Percentiles rank a stretch among this genome's conserved stretches.
Evolutionary conservation across 129 eudicot genomes (phyloP).

Genomic region (Lonicera japonica): DNA sequence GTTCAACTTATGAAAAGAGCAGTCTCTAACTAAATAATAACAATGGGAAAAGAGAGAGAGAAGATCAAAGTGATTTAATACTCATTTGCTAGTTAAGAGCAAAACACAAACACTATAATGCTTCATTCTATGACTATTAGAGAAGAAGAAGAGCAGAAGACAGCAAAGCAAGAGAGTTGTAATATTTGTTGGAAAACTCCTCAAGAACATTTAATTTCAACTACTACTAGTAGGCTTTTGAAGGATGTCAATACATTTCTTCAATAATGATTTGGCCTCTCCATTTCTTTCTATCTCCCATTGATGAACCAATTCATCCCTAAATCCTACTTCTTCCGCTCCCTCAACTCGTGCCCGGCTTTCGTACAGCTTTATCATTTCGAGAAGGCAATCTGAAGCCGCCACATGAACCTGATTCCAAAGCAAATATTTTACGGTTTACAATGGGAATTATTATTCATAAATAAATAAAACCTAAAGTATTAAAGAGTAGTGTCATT

Average conservation of each 20-base stretch:
- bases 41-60: too few relatives aligned
- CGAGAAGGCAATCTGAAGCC: slow-evolving; percentile 81
- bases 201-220: too few relatives aligned
- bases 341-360: slow-evolving; percentile 24
- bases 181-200: too few relatives aligned
- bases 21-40: too few relatives aligned
- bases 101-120: too few relatives aligned
- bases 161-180: too few relatives aligned
- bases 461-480: neutral
- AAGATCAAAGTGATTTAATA: too few relatives aligned
- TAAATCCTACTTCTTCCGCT: slow-evolving; percentile 41
- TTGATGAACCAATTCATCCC: slow-evolving; percentile 48
- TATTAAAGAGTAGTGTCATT: neutral
- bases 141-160: too few relatives aligned
- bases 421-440: neutral
- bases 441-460: neutral
- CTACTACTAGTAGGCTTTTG: too few relatives aligned
- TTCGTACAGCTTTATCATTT: slow-evolving; percentile 36
- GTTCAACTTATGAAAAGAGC: too few relatives aligned
- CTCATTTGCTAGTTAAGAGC: too few relatives aligned
- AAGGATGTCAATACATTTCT: slow-evolving; percentile 61
- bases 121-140: too few relatives aligned
- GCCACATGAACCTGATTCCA: slow-evolving; percentile 72
- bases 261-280: slow-evolving; percentile 69
- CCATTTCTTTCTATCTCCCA: slow-evolving; percentile 68